A percentile compares a stretch with the other conserved stretches of the same genome.
These are phyloP conservation scores for Fraxinus cuspidata DNA, from an alignment of 257 asterid species.

Conservation along the genomic window DNA sequence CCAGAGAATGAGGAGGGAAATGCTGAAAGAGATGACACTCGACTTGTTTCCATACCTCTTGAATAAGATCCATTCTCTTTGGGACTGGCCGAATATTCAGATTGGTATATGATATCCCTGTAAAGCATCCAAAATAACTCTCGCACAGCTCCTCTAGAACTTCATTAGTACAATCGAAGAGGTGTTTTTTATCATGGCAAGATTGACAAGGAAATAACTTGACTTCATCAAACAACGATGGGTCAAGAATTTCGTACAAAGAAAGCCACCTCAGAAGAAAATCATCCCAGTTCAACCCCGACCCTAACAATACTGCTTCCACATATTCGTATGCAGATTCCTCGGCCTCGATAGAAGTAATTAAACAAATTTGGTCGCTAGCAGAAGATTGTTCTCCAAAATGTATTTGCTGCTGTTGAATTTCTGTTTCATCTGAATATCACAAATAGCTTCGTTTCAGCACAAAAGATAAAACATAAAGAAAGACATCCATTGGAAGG, in stretches of 20 bases:
- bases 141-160: constrained; percentile 67
- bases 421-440: constrained; percentile 58
- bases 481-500: not conserved
- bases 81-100: constrained; percentile 51
- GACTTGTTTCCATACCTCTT: constrained; percentile 73
- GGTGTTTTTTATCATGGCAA: constrained; percentile 67
- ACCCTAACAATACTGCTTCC: constrained; percentile 37
- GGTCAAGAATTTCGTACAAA: constrained; percentile 63
- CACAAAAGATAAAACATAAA: constrained; percentile 3
- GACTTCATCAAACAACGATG: constrained; percentile 80
- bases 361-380: constrained; percentile 48
- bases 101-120: constrained; percentile 31
- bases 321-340: constrained; percentile 95
- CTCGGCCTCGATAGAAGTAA: constrained; percentile 64
- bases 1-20: constrained; percentile 53
- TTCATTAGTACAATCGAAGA: constrained; percentile 79
- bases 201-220: constrained; percentile 78
- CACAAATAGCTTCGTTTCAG: constrained; percentile 11
- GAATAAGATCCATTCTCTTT: constrained; percentile 75
- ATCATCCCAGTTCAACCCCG: constrained; percentile 93
- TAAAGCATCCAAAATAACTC: constrained; percentile 54
- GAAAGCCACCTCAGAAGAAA: constrained; percentile 77
- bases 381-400: constrained; percentile 61
- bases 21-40: constrained; percentile 51
- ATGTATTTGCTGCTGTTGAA: constrained; percentile 66